Percentiles rank a stretch among this genome's conserved stretches.
Evolutionary conservation across 75 land plant species (phyloP).

Genomic region (Azolla pinnata): DNA sequence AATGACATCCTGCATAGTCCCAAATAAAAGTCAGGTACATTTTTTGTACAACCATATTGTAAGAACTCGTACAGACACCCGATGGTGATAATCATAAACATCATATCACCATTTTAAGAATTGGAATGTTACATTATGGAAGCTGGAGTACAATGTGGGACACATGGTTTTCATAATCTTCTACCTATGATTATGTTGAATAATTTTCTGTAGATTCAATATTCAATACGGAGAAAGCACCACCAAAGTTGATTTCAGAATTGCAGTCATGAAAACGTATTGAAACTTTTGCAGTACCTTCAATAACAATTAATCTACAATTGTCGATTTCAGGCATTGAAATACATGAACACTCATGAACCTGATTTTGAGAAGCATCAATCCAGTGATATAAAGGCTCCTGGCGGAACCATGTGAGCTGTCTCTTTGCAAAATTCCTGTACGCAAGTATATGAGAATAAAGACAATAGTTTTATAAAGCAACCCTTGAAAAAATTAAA

Average conservation of each 20-base stretch:
- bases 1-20: constrained; percentile 40
- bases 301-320: background rate
- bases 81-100: too few relatives aligned
- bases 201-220: too few relatives aligned
- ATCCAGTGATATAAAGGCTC: constrained; percentile 86
- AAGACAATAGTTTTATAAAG: background rate
- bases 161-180: too few relatives aligned
- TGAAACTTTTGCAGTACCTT: background rate
- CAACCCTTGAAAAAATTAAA: too few relatives aligned
- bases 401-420: constrained; percentile 88
- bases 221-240: too few relatives aligned
- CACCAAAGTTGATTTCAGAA: too few relatives aligned
- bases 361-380: constrained; percentile 71
- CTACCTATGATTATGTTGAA: too few relatives aligned
- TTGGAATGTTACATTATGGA: too few relatives aligned
- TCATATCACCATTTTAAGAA: too few relatives aligned
- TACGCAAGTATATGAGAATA: too few relatives aligned
- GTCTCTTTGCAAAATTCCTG: constrained; percentile 91
- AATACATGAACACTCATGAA: constrained; percentile 12
- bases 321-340: background rate
- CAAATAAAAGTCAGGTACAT: background rate
- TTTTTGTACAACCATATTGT: background rate
- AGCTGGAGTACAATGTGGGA: too few relatives aligned
- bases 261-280: background rate
- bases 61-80: too few relatives aligned